Percentiles rank a stretch among this genome's conserved stretches.
These are phyloP conservation scores for Solanum chaucha DNA, from an alignment of 257 asterid species.

Conservation along the genomic window DNA sequence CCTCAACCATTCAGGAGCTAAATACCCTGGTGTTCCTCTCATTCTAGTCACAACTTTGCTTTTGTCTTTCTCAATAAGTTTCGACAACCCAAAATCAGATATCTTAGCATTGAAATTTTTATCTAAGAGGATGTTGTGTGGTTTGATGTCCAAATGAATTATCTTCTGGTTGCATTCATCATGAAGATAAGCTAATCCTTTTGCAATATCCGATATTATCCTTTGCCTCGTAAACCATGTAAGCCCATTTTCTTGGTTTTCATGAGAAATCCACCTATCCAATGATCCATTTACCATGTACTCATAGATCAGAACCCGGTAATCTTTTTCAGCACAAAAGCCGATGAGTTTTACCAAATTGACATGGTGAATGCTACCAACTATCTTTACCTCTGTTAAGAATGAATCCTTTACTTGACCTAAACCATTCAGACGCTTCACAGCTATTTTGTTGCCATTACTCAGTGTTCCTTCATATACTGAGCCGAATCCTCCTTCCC, in stretches of 20 bases:
- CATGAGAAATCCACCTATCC: slow-evolving; percentile 9
- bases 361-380: slow-evolving; percentile 7
- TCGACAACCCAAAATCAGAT: slow-evolving; percentile 13
- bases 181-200: slow-evolving; percentile 17
- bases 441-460: slow-evolving; percentile 6
- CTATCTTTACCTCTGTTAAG: slow-evolving; percentile 10
- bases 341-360: slow-evolving; percentile 14
- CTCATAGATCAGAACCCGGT: slow-evolving; percentile 14
- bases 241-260: neutral
- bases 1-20: slow-evolving; percentile 18
- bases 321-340: slow-evolving; percentile 1
- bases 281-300: slow-evolving; percentile 13
- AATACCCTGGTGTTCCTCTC: slow-evolving; percentile 22
- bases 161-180: slow-evolving; percentile 16
- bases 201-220: slow-evolving; percentile 12
- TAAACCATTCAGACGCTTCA: slow-evolving; percentile 2
- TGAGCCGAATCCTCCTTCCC: slow-evolving; percentile 2
- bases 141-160: slow-evolving; percentile 19
- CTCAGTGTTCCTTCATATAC: slow-evolving; percentile 9
- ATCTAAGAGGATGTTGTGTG: slow-evolving; percentile 19
- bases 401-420: neutral
- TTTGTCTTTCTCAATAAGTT: slow-evolving; percentile 8
- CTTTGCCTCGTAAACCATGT: neutral
- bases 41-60: slow-evolving; percentile 7
- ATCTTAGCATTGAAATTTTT: slow-evolving; percentile 14